A percentile compares a stretch with the other conserved stretches of the same genome.
Evolutionary conservation across 305 asterid species (phyloP).

Genomic region (Coffea humblotiana): DNA sequence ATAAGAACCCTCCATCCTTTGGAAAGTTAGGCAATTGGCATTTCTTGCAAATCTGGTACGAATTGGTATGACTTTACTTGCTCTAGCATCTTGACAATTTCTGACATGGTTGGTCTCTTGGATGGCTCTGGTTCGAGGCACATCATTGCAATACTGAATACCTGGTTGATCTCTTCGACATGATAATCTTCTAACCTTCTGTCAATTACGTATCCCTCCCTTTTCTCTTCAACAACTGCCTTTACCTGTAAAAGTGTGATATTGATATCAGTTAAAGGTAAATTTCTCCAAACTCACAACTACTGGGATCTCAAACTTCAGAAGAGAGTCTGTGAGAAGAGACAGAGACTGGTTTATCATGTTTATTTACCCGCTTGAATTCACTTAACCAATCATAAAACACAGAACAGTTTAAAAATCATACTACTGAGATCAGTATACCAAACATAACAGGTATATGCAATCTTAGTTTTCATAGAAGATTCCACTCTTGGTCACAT

Average conservation of each 20-base stretch:
- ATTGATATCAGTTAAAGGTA: not conserved
- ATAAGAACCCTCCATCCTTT: not conserved
- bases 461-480: not conserved
- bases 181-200: constrained; percentile 47
- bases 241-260: constrained; percentile 57
- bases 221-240: constrained; percentile 69
- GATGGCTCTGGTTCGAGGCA: constrained; percentile 78
- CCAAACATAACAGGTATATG: not conserved
- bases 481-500: too few species aligned
- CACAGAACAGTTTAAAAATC: not conserved
- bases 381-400: not conserved
- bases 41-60: constrained; percentile 27
- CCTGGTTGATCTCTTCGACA: constrained; percentile 51
- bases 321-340: not conserved
- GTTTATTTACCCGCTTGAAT: too few species aligned
- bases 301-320: not conserved
- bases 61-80: constrained; percentile 42
- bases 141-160: constrained; percentile 57
- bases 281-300: not conserved
- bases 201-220: constrained; percentile 70
- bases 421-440: not conserved
- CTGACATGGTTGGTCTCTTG: constrained; percentile 73
- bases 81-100: constrained; percentile 75
- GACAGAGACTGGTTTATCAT: not conserved
- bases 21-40: not conserved